Conservation (phyloP, 495 filamentous ascomycete genomes). For the Mytilinidion resinicola region DNA sequence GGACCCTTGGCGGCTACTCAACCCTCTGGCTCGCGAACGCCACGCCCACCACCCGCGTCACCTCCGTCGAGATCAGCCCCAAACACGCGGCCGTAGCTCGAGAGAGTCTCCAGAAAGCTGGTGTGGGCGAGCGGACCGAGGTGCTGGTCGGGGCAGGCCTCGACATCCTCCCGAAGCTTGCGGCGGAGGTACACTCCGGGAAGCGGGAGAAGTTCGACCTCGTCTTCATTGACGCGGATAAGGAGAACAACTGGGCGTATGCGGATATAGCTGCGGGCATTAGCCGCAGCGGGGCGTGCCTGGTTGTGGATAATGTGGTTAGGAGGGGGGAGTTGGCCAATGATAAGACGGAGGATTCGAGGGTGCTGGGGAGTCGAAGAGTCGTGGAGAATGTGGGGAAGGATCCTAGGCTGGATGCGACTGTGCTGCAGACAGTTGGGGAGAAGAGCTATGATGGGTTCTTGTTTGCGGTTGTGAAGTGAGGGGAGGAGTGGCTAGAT, state of each 20-base stretch:
- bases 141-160: constrained; percentile 29
- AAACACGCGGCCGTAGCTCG: constrained; percentile 30
- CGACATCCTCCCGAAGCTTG: constrained; percentile 32
- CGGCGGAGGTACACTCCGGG: constrained; percentile 30
- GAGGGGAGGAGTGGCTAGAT: no score
- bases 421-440: constrained; percentile 46
- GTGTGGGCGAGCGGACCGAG: constrained; percentile 30
- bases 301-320: constrained; percentile 39
- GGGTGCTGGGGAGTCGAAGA: constrained; percentile 22
- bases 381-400: constrained; percentile 44
- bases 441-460: constrained; percentile 51
- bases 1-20: constrained; percentile 34
- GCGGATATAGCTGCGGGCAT: constrained; percentile 28
- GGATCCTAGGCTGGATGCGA: constrained; percentile 42
- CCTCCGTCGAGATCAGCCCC: constrained; percentile 29
- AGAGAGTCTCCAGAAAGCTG: constrained; percentile 29
- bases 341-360: constrained; percentile 15
- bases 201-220: constrained; percentile 31
- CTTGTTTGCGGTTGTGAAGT: constrained; percentile 32
- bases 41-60: constrained; percentile 23
- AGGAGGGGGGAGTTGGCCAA: constrained; percentile 31
- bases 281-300: constrained; percentile 16
- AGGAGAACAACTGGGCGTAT: constrained; percentile 37
- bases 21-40: constrained; percentile 32
- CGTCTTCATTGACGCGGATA: constrained; percentile 39